These are phyloP conservation scores for Plantago elongata DNA, from an alignment of 257 asterid genomes.

Conservation along the genomic window DNA sequence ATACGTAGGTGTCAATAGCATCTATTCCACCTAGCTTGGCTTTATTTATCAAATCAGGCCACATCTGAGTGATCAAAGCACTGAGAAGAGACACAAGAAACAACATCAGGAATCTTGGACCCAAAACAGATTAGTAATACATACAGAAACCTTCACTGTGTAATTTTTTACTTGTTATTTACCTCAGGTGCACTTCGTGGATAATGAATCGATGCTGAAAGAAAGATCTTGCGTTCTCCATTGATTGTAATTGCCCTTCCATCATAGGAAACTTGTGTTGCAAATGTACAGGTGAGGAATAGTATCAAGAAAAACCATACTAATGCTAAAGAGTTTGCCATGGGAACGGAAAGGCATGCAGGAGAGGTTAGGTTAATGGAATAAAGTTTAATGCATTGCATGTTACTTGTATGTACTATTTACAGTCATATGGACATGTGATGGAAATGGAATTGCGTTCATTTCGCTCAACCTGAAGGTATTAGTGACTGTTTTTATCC, in stretches of 20 bases:
- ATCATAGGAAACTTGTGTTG: constrained; percentile 43
- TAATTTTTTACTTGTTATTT: not conserved
- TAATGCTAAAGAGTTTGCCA: not conserved
- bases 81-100: not conserved
- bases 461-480: too few relatives aligned
- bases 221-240: constrained; percentile 45
- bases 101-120: not conserved
- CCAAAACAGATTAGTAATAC: not conserved
- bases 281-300: not conserved
- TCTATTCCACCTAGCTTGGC: constrained; percentile 71
- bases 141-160: not conserved
- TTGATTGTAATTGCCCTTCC: constrained; percentile 55
- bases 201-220: constrained; percentile 76
- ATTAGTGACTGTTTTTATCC: too few relatives aligned
- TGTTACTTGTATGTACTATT: too few relatives aligned
- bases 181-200: constrained; percentile 69
- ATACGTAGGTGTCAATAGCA: constrained; percentile 73
- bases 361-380: too few relatives aligned
- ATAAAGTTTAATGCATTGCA: too few relatives aligned
- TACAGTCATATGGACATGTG: too few relatives aligned
- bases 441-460: too few relatives aligned
- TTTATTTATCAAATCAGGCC: constrained; percentile 76
- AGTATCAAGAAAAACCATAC: not conserved
- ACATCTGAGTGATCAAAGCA: constrained; percentile 39
- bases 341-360: not conserved